A percentile compares a stretch with the other conserved stretches of the same genome.
Conservation (phyloP, 2,329 filamentous ascomycete genomes). For the Botrytis aclada region DNA sequence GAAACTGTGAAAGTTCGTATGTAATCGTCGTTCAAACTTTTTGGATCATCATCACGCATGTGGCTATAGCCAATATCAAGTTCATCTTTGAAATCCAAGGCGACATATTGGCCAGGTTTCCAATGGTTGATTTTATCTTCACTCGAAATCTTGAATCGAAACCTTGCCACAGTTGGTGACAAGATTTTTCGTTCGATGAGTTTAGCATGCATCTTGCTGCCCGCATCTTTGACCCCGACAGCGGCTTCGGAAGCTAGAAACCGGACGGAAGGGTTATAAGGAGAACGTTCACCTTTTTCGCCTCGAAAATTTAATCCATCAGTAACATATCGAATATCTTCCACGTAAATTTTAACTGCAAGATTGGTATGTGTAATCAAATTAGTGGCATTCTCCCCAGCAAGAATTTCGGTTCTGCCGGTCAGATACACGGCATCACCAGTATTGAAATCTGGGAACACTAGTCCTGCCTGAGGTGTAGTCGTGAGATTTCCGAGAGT, state of each 20-base stretch:
- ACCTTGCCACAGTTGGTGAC: constrained; percentile 65
- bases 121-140: constrained; percentile 45
- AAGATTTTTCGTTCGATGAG: constrained; percentile 58
- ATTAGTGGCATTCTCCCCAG: constrained; percentile 58
- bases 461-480: constrained; percentile 65
- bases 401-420: constrained; percentile 63
- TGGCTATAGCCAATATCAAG: constrained; percentile 74
- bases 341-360: constrained; percentile 65
- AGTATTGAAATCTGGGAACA: constrained; percentile 70
- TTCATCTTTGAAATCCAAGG: constrained; percentile 67
- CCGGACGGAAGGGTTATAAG: constrained; percentile 75
- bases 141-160: constrained; percentile 52
- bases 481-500: constrained; percentile 72
- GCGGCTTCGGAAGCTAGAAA: constrained; percentile 58
- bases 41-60: constrained; percentile 79
- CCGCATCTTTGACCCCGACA: constrained; percentile 16
- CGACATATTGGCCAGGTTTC: constrained; percentile 73
- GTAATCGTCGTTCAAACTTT: constrained; percentile 79
- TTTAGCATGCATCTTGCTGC: constrained; percentile 43
- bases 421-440: constrained; percentile 71
- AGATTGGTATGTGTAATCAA: constrained; percentile 69
- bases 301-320: constrained; percentile 68
- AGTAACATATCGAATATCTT: constrained; percentile 59
- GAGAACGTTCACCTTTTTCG: constrained; percentile 55
- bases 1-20: constrained; percentile 81